Percentiles rank a stretch among this genome's conserved stretches.
Evolutionary conservation across 352 stramenopile genomes (phyloP).

Genomic region (Phytophthora multivora): DNA sequence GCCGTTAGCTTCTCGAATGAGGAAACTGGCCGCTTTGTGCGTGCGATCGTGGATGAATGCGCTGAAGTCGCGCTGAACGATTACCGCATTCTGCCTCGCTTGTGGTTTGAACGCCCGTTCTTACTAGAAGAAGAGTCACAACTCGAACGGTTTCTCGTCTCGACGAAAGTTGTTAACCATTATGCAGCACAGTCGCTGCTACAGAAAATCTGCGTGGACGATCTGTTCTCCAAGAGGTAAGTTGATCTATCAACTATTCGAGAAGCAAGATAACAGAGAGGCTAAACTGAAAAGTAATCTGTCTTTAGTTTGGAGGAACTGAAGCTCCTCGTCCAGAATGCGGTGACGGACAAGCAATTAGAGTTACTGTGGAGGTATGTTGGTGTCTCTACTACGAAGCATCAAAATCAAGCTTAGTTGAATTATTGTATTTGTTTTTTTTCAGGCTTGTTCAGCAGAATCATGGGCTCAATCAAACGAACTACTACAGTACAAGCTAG

Average conservation of each 20-base stretch:
- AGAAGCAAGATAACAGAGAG: too few species aligned
- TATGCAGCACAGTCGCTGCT: slow-evolving; percentile 74
- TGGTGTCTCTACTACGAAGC: neutral
- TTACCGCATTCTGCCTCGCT: slow-evolving; percentile 52
- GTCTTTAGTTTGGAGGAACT: slow-evolving; percentile 41
- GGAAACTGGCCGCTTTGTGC: slow-evolving; percentile 49
- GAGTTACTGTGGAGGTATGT: slow-evolving; percentile 51
- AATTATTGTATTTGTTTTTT: neutral
- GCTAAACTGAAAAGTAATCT: neutral
- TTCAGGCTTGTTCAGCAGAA: slow-evolving; percentile 33
- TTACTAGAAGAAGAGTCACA: slow-evolving; percentile 80
- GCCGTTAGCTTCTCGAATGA: slow-evolving; percentile 31
- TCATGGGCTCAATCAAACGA: slow-evolving; percentile 25
- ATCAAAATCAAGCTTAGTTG: neutral
- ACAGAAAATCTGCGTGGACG: slow-evolving; percentile 64
- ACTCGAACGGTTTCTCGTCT: slow-evolving; percentile 73
- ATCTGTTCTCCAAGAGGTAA: slow-evolving; percentile 56
- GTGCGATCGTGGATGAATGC: slow-evolving; percentile 58
- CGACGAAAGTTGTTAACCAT: slow-evolving; percentile 62
- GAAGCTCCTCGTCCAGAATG: slow-evolving; percentile 39
- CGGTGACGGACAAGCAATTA: slow-evolving; percentile 46
- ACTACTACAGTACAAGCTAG: neutral
- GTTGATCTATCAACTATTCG: neutral
- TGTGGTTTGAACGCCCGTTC: slow-evolving; percentile 81
- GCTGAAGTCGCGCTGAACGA: slow-evolving; percentile 47